Evolutionary conservation across 2,329 filamentous ascomycete species (phyloP), one percentile per base, ranked within the genome.

Genomic region (Alternaria atra): DNA sequence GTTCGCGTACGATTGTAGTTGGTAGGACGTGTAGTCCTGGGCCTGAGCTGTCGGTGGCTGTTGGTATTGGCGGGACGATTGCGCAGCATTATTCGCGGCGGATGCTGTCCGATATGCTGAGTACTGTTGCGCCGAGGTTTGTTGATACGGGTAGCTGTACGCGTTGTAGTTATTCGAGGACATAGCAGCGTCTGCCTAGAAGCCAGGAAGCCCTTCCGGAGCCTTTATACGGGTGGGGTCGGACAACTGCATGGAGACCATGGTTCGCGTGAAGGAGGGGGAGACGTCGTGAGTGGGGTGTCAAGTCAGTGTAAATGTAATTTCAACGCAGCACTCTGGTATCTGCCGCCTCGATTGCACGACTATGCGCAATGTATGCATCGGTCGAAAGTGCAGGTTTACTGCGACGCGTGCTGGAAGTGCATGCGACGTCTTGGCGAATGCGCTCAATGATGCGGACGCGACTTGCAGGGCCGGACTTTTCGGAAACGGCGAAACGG

Each of bases 71-170:
- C 68, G 71, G 39, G 70, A 64, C 9, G 64, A 34, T 40, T 74
- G 70, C 42, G 70, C 55, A n/a, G 42, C 61, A 15, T 62, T 68
- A 52, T 70, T 75, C 44, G 73, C 59, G 13, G 69, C 51, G 6
- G 72, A 65, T 35, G 69, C 66, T 9, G 73, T 71, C 52, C 73
- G 69, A 39, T 74, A 71, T 13, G 65, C 58, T 0, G 72, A 57
- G 55, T 77, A 74, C 37, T 71, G 68, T 43, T 71, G 72, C 12
- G 71, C 63, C n/a, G 73, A 67, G 55, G 58, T 73, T 46, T 74
- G 75, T 39, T 73, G 73, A 58, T 73, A 70, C 17, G 62, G 56
- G 52, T 74, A 72, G 12, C 63, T 71, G 54, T 76, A 73, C 6
- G 58, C 51, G n/a, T 66, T 68, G 59, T 75, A 71, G 27, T 71